These are phyloP conservation scores for Dioszegia crocea DNA, from an alignment of 768 basidiomycete genomes.

Conservation along the genomic window DNA sequence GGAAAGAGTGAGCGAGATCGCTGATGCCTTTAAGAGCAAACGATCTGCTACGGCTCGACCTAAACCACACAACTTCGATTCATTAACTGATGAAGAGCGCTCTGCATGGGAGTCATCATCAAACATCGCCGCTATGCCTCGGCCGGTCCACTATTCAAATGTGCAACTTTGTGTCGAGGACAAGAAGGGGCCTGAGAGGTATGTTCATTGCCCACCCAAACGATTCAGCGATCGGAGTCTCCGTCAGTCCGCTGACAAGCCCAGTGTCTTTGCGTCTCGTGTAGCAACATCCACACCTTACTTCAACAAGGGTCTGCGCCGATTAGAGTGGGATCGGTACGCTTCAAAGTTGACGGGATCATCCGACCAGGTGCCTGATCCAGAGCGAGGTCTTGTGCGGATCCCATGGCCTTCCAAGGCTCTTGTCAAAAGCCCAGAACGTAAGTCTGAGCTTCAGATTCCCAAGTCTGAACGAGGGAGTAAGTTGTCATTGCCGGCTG, in stretches of 20 bases:
- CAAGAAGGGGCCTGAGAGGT: conserved; percentile 17
- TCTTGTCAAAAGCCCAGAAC: neutral
- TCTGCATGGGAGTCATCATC: conserved; percentile 24
- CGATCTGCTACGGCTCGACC: conserved; percentile 23
- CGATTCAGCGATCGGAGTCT: neutral
- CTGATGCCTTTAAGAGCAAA: conserved; percentile 27
- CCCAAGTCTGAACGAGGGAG: too few species aligned
- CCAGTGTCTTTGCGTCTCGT: conserved; percentile 38
- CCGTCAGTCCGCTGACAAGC: too few species aligned
- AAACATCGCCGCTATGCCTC: conserved; percentile 19
- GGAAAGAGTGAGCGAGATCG: too few species aligned
- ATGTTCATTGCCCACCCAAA: neutral
- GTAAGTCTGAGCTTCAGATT: neutral
- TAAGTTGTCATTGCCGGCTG: too few species aligned
- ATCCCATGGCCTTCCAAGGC: conserved; percentile 28
- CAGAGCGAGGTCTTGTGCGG: conserved; percentile 16
- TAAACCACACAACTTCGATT: conserved; percentile 27
- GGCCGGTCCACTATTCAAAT: conserved; percentile 47
- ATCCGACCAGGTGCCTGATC: conserved; percentile 13
- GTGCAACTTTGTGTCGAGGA: conserved; percentile 45
- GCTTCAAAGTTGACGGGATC: conserved; percentile 35
- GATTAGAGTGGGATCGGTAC: conserved; percentile 32
- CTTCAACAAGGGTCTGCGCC: conserved; percentile 27
- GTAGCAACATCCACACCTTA: conserved; percentile 32
- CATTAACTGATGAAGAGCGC: conserved; percentile 14